A percentile compares a stretch with the other conserved stretches of the same genome.
Conservation (phyloP, 331 rosid genomes). For the Quercus phellos region DNA sequence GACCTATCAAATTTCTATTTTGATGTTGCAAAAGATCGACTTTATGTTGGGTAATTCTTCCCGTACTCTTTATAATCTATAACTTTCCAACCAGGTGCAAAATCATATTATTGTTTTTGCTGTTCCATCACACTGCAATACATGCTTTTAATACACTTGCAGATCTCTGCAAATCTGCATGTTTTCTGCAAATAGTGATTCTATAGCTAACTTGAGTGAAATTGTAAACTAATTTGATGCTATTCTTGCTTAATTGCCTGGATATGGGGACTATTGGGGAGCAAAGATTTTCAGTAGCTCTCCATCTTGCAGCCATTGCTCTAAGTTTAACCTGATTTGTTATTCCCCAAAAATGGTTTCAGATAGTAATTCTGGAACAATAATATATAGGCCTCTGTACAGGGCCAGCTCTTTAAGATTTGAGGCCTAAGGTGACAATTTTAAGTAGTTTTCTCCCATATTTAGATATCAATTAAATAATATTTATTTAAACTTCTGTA, state of each 20-base stretch:
- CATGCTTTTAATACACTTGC: not conserved
- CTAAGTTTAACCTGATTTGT: not conserved
- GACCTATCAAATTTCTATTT: slow-evolving; percentile 94
- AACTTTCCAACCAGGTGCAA: not conserved
- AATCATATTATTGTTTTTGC: not conserved
- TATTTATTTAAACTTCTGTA: too few species aligned
- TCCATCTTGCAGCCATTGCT: not conserved
- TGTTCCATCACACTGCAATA: not conserved
- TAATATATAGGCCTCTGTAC: not conserved
- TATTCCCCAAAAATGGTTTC: not conserved
- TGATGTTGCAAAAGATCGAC: slow-evolving; percentile 97
- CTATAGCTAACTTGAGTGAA: not conserved
- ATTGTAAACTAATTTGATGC: not conserved
- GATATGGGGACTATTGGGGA: not conserved
- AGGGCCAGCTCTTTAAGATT: too few species aligned
- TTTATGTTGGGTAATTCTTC: slow-evolving; percentile 78
- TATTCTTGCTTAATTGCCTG: not conserved
- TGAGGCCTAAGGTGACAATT: too few species aligned
- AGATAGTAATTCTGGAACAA: not conserved
- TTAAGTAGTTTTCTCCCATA: too few species aligned
- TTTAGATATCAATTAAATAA: too few species aligned
- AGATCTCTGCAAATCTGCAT: not conserved
- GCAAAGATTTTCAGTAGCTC: not conserved
- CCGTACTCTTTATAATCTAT: not conserved
- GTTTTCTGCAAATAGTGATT: not conserved